phyloP scores from a whole-genome alignment of 257 asterid species.

The Gynochthodes officinalis region DNA sequence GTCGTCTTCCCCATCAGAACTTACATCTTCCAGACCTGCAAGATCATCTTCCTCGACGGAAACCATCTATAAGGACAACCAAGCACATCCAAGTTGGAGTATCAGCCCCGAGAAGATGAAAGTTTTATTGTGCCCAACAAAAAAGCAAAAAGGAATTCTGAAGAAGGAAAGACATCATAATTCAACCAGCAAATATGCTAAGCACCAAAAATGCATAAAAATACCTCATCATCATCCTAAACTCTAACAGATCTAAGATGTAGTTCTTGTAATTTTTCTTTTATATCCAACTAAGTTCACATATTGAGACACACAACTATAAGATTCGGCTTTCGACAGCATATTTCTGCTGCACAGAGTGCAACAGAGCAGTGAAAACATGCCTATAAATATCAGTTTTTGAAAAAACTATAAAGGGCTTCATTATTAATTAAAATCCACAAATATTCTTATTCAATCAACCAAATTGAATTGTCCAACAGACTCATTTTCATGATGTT shows the following conservation, averaged over 20 bases:
- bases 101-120: background rate
- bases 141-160: background rate
- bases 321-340: background rate
- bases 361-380: background rate
- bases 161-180: background rate
- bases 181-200: background rate
- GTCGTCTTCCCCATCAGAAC: slow-evolving; percentile 95
- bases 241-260: no score
- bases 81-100: background rate
- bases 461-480: background rate
- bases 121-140: background rate
- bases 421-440: background rate
- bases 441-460: background rate
- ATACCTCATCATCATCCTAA: no score
- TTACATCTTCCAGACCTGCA: slow-evolving; percentile 94
- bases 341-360: background rate
- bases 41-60: slow-evolving; percentile 95
- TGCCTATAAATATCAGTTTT: background rate
- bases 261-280: background rate
- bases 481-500: background rate
- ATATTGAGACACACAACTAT: background rate
- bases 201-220: no score
- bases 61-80: slow-evolving; percentile 63
- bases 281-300: background rate
- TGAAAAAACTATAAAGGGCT: background rate